These are phyloP conservation scores for Diversispora epigaea DNA, from an alignment of 192 early-diverging fungal species.

Conservation along the genomic window DNA sequence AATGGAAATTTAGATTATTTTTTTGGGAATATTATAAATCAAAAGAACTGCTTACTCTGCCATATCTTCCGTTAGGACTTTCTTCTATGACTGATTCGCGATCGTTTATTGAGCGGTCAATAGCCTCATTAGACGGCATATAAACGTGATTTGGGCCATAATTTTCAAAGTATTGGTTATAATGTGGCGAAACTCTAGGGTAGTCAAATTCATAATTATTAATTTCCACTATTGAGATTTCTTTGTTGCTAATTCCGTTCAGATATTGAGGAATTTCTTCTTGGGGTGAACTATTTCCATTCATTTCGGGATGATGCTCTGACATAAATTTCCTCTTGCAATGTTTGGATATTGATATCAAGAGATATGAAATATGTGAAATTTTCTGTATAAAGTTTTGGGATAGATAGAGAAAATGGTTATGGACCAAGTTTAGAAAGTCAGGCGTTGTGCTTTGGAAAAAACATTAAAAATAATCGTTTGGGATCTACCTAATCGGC, in stretches of 20 bases:
- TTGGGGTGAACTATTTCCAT: background rate
- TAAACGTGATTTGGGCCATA: background rate
- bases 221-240: background rate
- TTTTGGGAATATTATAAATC: background rate
- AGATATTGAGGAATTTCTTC: background rate
- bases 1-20: background rate
- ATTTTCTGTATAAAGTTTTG: background rate
- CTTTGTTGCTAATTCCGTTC: background rate
- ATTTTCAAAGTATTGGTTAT: background rate
- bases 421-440: background rate
- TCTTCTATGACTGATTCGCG: slow-evolving; percentile 57
- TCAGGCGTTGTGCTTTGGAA: background rate
- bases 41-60: slow-evolving; percentile 40
- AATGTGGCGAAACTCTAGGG: background rate
- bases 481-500: too few relatives aligned
- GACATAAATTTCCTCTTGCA: slow-evolving; percentile 14
- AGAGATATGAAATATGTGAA: background rate
- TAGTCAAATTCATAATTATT: background rate
- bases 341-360: background rate
- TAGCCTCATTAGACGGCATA: slow-evolving; percentile 40
- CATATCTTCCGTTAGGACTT: slow-evolving; percentile 52
- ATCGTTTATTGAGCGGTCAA: slow-evolving; percentile 55
- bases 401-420: background rate
- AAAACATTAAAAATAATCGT: too few relatives aligned
- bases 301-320: slow-evolving; percentile 22